Base-by-base conservation (phyloP, 306 rosid species). In the Phaseolus lunatus region DNA sequence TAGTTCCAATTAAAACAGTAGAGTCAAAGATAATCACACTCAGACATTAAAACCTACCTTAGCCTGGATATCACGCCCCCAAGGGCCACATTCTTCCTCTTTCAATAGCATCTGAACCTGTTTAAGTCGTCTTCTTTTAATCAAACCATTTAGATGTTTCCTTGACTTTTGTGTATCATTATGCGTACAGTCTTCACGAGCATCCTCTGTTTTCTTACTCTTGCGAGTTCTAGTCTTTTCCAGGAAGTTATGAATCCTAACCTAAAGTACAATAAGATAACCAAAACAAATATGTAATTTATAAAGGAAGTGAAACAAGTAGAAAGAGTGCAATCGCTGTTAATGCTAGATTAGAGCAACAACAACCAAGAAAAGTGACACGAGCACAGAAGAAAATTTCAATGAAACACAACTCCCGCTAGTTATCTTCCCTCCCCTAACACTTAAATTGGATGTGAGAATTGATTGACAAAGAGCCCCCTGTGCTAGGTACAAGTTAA, bases 1-100 rank as follows among this genome's bases (percentile, higher is more conserved):
- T 67, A 67, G 29, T 73, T 80, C 48, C 49, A 71, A 44, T 58
- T 65, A 26, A 73, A 70, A 22, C 43, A 11, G 10, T 57, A 45
- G 43, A 35, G 69, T 37, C 16, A 24, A 48, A 52, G 19, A 59
- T 19, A 66, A 61, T 19, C 13, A 74, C 44, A 23, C n/a, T 77
- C 24, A 8, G 64, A 67, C 47, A 33, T 62, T 65, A 20, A 52
- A 52, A 78, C 86, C 35, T 81, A 90, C 97, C 97, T 90, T 92
- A 44, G 96, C 93, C 80, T 90, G 97, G 45, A 83, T 84, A 82
- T 79, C 96, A 62, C 96, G 88, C 75, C 87, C 88, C 97, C 97
- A 92, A 44, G 93, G 84, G 70, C 73, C 81, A 79, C 83, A 84
- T 39, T 84, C 92, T 77, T 90, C 91, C 57, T 84, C 89, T 56